phyloP scores from a whole-genome alignment of 1,139 yeast genomes.

The Ogataea hybrid region DNA sequence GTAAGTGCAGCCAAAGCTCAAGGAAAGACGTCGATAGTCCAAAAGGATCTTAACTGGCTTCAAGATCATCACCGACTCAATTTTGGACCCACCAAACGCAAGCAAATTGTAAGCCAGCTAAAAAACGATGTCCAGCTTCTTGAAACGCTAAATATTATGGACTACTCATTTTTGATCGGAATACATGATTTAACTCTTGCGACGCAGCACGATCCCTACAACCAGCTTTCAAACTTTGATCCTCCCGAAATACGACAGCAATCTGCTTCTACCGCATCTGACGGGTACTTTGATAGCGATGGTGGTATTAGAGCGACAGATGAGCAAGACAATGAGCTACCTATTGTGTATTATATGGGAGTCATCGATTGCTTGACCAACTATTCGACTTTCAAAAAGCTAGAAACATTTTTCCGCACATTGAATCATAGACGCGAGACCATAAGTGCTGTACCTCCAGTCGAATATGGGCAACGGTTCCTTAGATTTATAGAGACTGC shows the following conservation, averaged over 20 bases:
- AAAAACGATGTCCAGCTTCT: slow-evolving; percentile 72
- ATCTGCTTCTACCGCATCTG: slow-evolving; percentile 36
- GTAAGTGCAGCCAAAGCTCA: slow-evolving; percentile 30
- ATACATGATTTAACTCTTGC: slow-evolving; percentile 57
- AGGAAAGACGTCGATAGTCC: slow-evolving; percentile 39
- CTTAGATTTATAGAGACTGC: slow-evolving; percentile 57
- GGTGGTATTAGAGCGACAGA: slow-evolving; percentile 86
- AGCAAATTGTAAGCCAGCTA: slow-evolving; percentile 64
- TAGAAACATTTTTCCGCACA: slow-evolving; percentile 87
- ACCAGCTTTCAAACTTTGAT: slow-evolving; percentile 21
- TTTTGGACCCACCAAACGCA: slow-evolving; percentile 69
- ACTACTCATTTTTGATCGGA: slow-evolving; percentile 86
- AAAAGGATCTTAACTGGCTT: slow-evolving; percentile 89
- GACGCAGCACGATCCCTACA: slow-evolving; percentile 22
- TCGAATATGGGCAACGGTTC: slow-evolving; percentile 87
- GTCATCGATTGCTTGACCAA: slow-evolving; percentile 92
- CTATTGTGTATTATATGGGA: slow-evolving; percentile 84
- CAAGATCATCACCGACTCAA: slow-evolving; percentile 58
- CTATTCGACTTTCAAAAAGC: slow-evolving; percentile 69
- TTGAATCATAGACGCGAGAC: slow-evolving; percentile 65
- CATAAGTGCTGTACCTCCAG: slow-evolving; percentile 88
- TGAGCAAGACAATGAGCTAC: slow-evolving; percentile 56
- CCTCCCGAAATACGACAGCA: slow-evolving; percentile 20
- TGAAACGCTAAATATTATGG: slow-evolving; percentile 84
- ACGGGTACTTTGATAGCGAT: slow-evolving; percentile 32